These are phyloP conservation scores for Theileria sp. DNA, from an alignment of 169 alveolate species.

Conservation along the genomic window DNA sequence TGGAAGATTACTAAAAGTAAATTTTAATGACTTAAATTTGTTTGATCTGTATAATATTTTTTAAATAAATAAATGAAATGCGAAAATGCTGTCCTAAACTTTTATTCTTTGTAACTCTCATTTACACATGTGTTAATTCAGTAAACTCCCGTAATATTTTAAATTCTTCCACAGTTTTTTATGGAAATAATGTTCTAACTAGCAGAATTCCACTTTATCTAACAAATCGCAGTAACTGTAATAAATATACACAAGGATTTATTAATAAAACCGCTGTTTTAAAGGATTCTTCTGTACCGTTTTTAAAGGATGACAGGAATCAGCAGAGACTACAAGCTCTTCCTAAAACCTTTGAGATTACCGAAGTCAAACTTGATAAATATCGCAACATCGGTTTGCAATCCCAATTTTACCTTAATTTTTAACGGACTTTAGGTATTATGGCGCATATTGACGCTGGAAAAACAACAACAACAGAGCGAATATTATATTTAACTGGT, in stretches of 20 bases:
- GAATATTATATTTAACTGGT: constrained; percentile 91
- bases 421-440: constrained; percentile 78
- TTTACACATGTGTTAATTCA: background rate
- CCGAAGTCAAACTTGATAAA: constrained; percentile 45
- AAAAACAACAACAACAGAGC: constrained; percentile 94
- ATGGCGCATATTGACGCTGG: constrained; percentile 98
- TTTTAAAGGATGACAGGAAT: background rate
- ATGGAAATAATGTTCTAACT: background rate
- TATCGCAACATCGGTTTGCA: constrained; percentile 61
- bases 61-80: background rate
- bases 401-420: background rate
- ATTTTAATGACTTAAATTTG: background rate
- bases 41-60: background rate
- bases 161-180: background rate
- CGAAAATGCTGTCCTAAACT: background rate
- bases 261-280: background rate
- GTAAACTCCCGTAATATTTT: background rate
- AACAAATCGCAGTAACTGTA: background rate
- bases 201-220: background rate
- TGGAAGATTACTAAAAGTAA: background rate
- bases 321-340: background rate
- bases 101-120: background rate
- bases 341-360: constrained; percentile 10
- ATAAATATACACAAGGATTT: background rate
- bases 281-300: background rate